These are phyloP conservation scores for Pythium volutum DNA, from an alignment of 352 stramenopile genomes.

Conservation along the genomic window DNA sequence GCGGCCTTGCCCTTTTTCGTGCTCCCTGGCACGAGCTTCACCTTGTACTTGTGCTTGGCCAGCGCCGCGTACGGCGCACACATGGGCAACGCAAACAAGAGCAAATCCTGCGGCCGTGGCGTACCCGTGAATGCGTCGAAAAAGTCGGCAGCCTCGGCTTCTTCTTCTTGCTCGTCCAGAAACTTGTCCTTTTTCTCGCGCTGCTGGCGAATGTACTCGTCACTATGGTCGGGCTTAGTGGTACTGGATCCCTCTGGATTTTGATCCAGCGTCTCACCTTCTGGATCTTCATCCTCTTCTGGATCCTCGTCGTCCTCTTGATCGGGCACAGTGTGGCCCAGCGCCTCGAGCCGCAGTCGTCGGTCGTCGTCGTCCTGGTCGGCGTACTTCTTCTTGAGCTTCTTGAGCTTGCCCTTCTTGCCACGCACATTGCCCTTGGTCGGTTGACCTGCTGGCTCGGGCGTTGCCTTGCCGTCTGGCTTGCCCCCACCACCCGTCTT, in stretches of 20 bases:
- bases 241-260: neutral
- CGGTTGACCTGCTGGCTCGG: conserved; percentile 12
- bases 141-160: conserved; percentile 72
- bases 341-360: conserved; percentile 88
- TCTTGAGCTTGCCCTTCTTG: conserved; percentile 95
- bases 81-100: conserved; percentile 90
- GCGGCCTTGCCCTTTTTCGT: conserved; percentile 91
- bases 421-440: conserved; percentile 63
- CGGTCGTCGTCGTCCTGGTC: conserved; percentile 97
- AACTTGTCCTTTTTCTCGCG: conserved; percentile 84
- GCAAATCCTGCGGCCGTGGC: conserved; percentile 74
- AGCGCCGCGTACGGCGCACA: conserved; percentile 88
- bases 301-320: conserved; percentile 16
- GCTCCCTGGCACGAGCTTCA: conserved; percentile 88
- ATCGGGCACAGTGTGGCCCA: conserved; percentile 61
- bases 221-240: conserved; percentile 6
- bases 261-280: conserved; percentile 2
- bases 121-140: conserved; percentile 84
- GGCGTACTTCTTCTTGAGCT: conserved; percentile 94
- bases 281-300: conserved; percentile 10
- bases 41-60: conserved; percentile 90
- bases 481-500: conserved; percentile 6
- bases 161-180: conserved; percentile 81
- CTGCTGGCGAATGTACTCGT: conserved; percentile 70
- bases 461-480: conserved; percentile 39